Conservation (phyloP, 352 stramenopile genomes). For the Phytophthora cajani region DNA sequence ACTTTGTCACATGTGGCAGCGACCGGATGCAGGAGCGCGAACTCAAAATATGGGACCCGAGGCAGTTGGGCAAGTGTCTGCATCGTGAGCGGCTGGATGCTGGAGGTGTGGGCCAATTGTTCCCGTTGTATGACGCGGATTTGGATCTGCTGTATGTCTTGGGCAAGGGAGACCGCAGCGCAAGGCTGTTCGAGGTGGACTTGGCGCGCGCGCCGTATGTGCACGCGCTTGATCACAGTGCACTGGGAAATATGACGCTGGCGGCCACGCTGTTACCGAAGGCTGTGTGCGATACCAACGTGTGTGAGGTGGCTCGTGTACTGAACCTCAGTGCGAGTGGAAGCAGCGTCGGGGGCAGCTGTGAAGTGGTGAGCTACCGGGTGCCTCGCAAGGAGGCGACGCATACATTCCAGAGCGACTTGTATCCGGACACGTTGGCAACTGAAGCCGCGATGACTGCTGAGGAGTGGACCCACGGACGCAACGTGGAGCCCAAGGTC, state of each 20-base stretch:
- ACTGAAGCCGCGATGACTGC: constrained; percentile 45
- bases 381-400: constrained; percentile 69
- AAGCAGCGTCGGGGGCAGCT: constrained; percentile 46
- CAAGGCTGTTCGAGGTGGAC: constrained; percentile 70
- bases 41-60: constrained; percentile 80
- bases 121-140: constrained; percentile 77
- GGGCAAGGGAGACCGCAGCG: constrained; percentile 72
- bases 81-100: constrained; percentile 71
- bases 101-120: constrained; percentile 65
- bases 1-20: constrained; percentile 69
- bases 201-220: constrained; percentile 39
- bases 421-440: constrained; percentile 71
- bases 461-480: constrained; percentile 50
- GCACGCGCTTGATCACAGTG: constrained; percentile 59
- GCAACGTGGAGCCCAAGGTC: constrained; percentile 54
- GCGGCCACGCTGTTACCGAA: constrained; percentile 64
- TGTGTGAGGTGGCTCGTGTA: constrained; percentile 72
- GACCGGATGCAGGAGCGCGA: constrained; percentile 76
- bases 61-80: constrained; percentile 55
- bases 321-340: constrained; percentile 57
- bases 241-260: constrained; percentile 65
- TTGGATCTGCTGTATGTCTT: constrained; percentile 74
- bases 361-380: constrained; percentile 69
- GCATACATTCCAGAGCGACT: constrained; percentile 75
- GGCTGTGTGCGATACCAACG: constrained; percentile 47